Base-by-base conservation (phyloP, 306 rosid genomes). In the Begonia masoniana region DNA sequence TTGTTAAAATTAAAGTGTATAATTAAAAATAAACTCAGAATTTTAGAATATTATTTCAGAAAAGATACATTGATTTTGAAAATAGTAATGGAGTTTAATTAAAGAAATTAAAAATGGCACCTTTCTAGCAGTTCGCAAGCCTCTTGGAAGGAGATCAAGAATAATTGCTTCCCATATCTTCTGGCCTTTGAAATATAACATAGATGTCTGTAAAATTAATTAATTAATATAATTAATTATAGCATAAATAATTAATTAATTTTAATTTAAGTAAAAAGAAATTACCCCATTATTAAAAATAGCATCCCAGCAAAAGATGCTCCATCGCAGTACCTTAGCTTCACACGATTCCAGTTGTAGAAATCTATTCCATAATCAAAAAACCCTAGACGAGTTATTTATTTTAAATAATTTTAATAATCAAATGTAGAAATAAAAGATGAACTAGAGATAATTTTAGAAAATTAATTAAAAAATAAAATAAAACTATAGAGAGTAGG, bases 261-360 rank as follows among this genome's bases (percentile, higher is more conserved):
- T n/a, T n/a, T n/a, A n/a, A n/a, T n/a, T n/a, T n/a, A n/a, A n/a
- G 23, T 41, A 17, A 19, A 5, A 55, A 50, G 52, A 55, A 69
- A 60, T 68, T 87, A 88, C 97, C 95, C 83, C 84, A 36, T 79
- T 83, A 39, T 57, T 50, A 68, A 71, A 77, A 43, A 57, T 47
- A 15, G 74, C 66, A 68, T 92, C 82, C 99, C 99, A 0, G 78
- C 78, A 68, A 86, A 92, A 26, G 99, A 92, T 52, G 83, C 99
- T 75, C 96, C 96, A 67, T 92, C 99, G 56, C 99, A 92, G 31
- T 86, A 86, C 72, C 99, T 79, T 57, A 92, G 63, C 73, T 92
- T 92, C 66, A 92, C 99, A 9, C 94, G 85, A 83, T 92, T 92
- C 99, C 96, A 85, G 50, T 91, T 86, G 76, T 86, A 91, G 73